phyloP scores from a whole-genome alignment of 2,329 filamentous ascomycete genomes.

The Colletotrichum cereale region DNA sequence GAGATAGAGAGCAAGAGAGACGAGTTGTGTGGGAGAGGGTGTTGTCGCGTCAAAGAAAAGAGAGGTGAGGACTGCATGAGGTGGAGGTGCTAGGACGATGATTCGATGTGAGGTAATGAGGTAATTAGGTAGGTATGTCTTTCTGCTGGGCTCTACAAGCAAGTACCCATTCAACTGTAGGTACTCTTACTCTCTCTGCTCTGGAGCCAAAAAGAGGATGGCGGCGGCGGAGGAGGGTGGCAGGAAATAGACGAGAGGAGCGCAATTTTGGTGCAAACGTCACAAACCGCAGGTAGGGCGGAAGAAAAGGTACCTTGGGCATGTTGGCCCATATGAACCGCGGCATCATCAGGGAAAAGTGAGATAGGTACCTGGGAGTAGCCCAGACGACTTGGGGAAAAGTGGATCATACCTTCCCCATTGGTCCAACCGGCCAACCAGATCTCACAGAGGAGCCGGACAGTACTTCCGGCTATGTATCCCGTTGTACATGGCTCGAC shows the following conservation, averaged over 20 bases:
- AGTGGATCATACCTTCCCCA: not conserved
- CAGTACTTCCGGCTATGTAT: not conserved
- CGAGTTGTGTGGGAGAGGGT: not conserved
- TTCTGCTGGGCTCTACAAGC: not conserved
- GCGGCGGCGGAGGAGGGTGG: slow-evolving; percentile 5
- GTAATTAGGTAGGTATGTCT: slow-evolving; percentile 12
- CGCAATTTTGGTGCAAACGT: slow-evolving; percentile 39
- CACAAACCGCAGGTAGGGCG: slow-evolving; percentile 23
- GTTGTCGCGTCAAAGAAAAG: not conserved
- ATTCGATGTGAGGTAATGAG: not conserved
- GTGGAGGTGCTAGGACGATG: not conserved
- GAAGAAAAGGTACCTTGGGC: slow-evolving; percentile 2
- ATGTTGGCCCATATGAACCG: not conserved
- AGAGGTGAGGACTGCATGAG: slow-evolving; percentile 3
- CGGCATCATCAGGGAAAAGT: not conserved
- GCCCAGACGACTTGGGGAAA: slow-evolving; percentile 16
- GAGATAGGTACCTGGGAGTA: slow-evolving; percentile 11
- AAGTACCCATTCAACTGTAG: not conserved
- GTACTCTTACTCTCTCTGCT: not conserved
- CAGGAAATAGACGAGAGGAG: slow-evolving; percentile 24
- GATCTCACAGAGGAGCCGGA: not conserved
- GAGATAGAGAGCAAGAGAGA: not conserved
- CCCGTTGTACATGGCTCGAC: not conserved
- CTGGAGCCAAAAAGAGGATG: slow-evolving; percentile 17
- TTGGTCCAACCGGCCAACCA: slow-evolving; percentile 2